Conservation (phyloP, 306 rosid genomes). For the Castanea crenata region DNA sequence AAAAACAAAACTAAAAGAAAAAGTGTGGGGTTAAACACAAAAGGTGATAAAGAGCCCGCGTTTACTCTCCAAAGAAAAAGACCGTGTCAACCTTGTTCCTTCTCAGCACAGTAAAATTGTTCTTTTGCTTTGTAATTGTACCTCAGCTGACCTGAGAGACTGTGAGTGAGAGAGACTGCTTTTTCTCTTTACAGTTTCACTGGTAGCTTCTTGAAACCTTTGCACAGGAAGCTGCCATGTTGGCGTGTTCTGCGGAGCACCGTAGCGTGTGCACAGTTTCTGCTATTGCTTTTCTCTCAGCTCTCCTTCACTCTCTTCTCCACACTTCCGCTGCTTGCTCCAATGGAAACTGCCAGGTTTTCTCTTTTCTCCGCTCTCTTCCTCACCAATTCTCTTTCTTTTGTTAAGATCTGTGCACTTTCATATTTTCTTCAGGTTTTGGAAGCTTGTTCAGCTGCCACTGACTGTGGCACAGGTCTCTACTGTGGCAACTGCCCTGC, state of each 20-base stretch:
- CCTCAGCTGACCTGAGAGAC: too few relatives aligned
- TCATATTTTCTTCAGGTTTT: conserved; percentile 51
- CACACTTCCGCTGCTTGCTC: conserved; percentile 54
- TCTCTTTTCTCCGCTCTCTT: background rate
- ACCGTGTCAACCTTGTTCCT: conserved; percentile 13
- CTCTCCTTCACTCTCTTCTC: conserved; percentile 34
- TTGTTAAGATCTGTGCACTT: conserved; percentile 32
- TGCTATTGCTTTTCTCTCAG: conserved; percentile 29
- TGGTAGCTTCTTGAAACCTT: conserved; percentile 21
- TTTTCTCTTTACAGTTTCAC: conserved; percentile 21
- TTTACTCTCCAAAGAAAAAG: conserved; percentile 30
- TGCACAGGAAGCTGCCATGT: conserved; percentile 48
- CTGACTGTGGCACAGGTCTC: conserved; percentile 73
- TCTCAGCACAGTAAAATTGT: conserved; percentile 26
- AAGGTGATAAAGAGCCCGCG: conserved; percentile 43
- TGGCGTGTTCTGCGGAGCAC: conserved; percentile 33
- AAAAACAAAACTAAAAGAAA: background rate
- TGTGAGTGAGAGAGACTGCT: too few relatives aligned
- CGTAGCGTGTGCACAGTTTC: conserved; percentile 38
- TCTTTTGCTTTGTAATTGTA: conserved; percentile 28
- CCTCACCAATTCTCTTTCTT: conserved; percentile 1
- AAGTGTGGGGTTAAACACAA: background rate
- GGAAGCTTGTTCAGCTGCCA: conserved; percentile 66
- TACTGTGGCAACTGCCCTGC: conserved; percentile 94
- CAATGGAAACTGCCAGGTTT: conserved; percentile 84